Evolutionary conservation across 2,329 filamentous ascomycete genomes (phyloP).

Genomic region (Graphilbum sp.): DNA sequence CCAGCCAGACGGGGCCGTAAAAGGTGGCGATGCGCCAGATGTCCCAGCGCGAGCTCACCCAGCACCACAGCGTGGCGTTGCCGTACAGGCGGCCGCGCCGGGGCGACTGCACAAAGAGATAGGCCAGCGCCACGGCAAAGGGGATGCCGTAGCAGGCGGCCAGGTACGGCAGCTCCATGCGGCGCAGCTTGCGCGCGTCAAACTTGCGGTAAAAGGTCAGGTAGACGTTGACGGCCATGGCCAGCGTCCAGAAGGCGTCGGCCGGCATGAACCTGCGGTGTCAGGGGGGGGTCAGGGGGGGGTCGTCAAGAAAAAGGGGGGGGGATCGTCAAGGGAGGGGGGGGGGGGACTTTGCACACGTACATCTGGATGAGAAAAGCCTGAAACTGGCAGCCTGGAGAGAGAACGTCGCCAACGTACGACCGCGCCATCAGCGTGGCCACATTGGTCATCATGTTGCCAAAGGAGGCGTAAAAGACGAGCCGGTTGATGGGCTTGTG

Average conservation of each 20-base stretch:
- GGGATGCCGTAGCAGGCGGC: constrained; percentile 57
- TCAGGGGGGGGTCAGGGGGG: no score
- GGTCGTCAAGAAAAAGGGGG: no score
- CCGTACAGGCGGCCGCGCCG: constrained; percentile 47
- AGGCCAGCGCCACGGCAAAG: constrained; percentile 49
- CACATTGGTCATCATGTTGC: constrained; percentile 63
- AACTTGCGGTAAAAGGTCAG: constrained; percentile 66
- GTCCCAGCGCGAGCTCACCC: constrained; percentile 52
- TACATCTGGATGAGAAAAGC: constrained; percentile 72
- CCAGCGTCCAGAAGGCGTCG: constrained; percentile 60
- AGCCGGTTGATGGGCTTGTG: constrained; percentile 78
- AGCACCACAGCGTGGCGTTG: constrained; percentile 67
- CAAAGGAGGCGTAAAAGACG: constrained; percentile 69
- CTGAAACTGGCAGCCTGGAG: constrained; percentile 53
- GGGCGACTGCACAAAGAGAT: constrained; percentile 43
- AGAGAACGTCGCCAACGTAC: constrained; percentile 31
- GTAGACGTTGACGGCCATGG: constrained; percentile 75
- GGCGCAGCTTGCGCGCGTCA: constrained; percentile 44
- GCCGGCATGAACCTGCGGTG: constrained; percentile 73
- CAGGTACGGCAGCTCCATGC: constrained; percentile 56
- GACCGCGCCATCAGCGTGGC: constrained; percentile 56
- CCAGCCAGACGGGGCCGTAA: constrained; percentile 55
- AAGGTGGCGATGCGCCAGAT: constrained; percentile 58
- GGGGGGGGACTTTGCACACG: no score
- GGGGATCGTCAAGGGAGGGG: no score